phyloP scores from a whole-genome alignment of 2,329 filamentous ascomycete species.

The Botryosphaeria agaves region DNA sequence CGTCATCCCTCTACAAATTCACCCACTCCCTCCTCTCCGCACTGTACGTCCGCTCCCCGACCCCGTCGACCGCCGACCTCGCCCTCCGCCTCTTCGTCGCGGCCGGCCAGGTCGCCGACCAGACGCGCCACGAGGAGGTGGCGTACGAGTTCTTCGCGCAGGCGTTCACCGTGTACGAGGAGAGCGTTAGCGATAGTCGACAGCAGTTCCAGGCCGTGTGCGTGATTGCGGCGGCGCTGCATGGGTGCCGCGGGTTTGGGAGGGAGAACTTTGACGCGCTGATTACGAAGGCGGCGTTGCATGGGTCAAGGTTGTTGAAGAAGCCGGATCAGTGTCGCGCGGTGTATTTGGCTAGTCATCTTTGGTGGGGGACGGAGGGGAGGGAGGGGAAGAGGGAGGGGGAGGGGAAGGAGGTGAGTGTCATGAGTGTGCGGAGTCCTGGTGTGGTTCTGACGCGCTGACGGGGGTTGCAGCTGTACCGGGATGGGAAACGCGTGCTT shows the following conservation, averaged over 20 bases:
- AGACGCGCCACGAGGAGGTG: constrained; percentile 84
- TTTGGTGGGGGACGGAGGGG: constrained; percentile 94
- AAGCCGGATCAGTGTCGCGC: constrained; percentile 97
- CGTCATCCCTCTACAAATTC: constrained; percentile 90
- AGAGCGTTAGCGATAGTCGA: constrained; percentile 85
- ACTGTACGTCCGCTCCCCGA: constrained; percentile 66
- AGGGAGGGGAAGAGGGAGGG: constrained; percentile 59
- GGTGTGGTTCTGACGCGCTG: constrained; percentile 6
- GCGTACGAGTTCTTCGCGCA: constrained; percentile 98
- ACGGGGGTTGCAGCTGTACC: constrained; percentile 52
- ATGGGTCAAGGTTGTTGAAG: constrained; percentile 90
- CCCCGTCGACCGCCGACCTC: constrained; percentile 63
- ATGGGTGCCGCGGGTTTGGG: constrained; percentile 76
- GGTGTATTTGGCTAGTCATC: constrained; percentile 86
- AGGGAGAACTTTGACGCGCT: constrained; percentile 98
- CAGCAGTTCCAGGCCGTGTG: constrained; percentile 97
- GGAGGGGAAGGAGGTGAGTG: constrained; percentile 59
- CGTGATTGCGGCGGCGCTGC: constrained; percentile 75
- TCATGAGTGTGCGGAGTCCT: neutral
- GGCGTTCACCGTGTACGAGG: constrained; percentile 95
- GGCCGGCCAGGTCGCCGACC: constrained; percentile 83
- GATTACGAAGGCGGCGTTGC: constrained; percentile 92
- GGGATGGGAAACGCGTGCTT: constrained; percentile 89
- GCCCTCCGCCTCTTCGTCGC: constrained; percentile 78
- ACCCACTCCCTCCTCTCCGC: constrained; percentile 77